A percentile compares a stretch with the other conserved stretches of the same genome.
phyloP scores from a whole-genome alignment of 2,329 filamentous ascomycete genomes.

The Biscogniauxia marginata region DNA sequence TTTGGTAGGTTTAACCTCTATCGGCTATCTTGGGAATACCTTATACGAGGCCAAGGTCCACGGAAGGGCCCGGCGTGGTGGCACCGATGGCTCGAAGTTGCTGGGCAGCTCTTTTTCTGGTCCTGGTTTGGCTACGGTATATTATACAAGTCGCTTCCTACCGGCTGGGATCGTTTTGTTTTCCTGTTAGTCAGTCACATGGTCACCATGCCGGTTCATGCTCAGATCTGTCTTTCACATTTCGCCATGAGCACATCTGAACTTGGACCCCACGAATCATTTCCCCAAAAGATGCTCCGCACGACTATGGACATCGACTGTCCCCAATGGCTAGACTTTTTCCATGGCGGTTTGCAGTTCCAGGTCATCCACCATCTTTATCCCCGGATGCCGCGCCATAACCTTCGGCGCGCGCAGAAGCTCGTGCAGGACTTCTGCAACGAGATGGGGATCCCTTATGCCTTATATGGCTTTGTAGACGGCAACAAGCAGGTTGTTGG shows the following conservation, averaged over 20 bases:
- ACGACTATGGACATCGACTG: slow-evolving; percentile 95
- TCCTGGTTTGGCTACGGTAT: slow-evolving; percentile 82
- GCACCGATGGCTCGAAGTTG: slow-evolving; percentile 78
- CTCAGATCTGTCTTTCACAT: slow-evolving; percentile 88
- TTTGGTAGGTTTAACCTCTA: slow-evolving; percentile 90
- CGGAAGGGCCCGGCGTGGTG: slow-evolving; percentile 76
- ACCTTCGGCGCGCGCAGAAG: slow-evolving; percentile 71
- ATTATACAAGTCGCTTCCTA: slow-evolving; percentile 70
- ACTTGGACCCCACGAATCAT: slow-evolving; percentile 79
- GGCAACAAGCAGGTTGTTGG: slow-evolving; percentile 81
- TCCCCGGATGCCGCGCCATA: slow-evolving; percentile 80
- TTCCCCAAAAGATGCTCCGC: slow-evolving; percentile 85
- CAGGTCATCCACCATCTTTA: slow-evolving; percentile 86
- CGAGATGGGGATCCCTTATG: slow-evolving; percentile 81
- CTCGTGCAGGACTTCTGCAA: slow-evolving; percentile 78
- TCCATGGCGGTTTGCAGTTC: slow-evolving; percentile 87
- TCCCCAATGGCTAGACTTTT: slow-evolving; percentile 82
- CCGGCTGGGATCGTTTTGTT: slow-evolving; percentile 64
- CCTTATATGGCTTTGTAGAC: slow-evolving; percentile 79
- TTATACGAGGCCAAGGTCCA: slow-evolving; percentile 68
- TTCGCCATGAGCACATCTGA: slow-evolving; percentile 93
- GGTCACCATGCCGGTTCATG: slow-evolving; percentile 76
- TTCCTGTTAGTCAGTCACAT: slow-evolving; percentile 82
- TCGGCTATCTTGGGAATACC: slow-evolving; percentile 73
- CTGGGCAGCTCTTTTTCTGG: slow-evolving; percentile 80